A percentile compares a stretch with the other conserved stretches of the same genome.
Conservation (phyloP, 75 land plant genomes). For the Azolla pinnata region DNA sequence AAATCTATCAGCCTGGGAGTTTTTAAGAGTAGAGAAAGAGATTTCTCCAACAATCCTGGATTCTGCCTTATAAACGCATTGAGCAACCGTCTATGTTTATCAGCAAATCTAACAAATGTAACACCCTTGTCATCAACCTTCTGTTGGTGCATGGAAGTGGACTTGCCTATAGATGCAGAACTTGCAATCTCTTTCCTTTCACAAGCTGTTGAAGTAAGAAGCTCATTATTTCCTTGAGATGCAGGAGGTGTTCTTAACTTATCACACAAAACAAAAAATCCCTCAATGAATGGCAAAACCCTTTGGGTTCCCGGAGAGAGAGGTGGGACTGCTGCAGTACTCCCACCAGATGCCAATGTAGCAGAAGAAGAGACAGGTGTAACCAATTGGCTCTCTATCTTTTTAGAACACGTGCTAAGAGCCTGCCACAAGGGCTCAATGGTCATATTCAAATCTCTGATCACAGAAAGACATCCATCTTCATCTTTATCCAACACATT, state of each 20-base stretch:
- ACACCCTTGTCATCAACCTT: slow-evolving; percentile 21
- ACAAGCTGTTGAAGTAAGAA: slow-evolving; percentile 33
- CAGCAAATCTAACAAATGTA: slow-evolving; percentile 50
- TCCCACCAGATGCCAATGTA: slow-evolving; percentile 16
- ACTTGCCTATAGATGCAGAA: slow-evolving; percentile 7
- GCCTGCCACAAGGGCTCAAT: slow-evolving; percentile 31
- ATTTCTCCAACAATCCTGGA: slow-evolving; percentile 60
- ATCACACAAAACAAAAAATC: slow-evolving; percentile 97
- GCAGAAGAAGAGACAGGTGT: slow-evolving; percentile 28
- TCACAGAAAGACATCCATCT: slow-evolving; percentile 16
- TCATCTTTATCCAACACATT: slow-evolving; percentile 15
- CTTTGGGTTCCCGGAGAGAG: slow-evolving; percentile 33
- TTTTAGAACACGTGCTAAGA: slow-evolving; percentile 23
- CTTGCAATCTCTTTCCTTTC: slow-evolving; percentile 38
- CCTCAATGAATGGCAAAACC: slow-evolving; percentile 86
- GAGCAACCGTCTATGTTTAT: slow-evolving; percentile 50
- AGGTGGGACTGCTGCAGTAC: slow-evolving; percentile 22
- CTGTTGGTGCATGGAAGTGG: slow-evolving; percentile 11
- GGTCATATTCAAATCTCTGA: slow-evolving; percentile 22
- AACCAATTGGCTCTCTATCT: slow-evolving; percentile 31
- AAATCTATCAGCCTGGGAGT: slow-evolving; percentile 58
- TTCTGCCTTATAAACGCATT: slow-evolving; percentile 71
- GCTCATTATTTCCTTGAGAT: slow-evolving; percentile 23
- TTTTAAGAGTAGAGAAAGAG: slow-evolving; percentile 51
- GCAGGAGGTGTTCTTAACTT: slow-evolving; percentile 65